Percentiles rank a stretch among this genome's conserved stretches.
Conservation (phyloP, 805 yeast species). For the Candida wancherniae region DNA sequence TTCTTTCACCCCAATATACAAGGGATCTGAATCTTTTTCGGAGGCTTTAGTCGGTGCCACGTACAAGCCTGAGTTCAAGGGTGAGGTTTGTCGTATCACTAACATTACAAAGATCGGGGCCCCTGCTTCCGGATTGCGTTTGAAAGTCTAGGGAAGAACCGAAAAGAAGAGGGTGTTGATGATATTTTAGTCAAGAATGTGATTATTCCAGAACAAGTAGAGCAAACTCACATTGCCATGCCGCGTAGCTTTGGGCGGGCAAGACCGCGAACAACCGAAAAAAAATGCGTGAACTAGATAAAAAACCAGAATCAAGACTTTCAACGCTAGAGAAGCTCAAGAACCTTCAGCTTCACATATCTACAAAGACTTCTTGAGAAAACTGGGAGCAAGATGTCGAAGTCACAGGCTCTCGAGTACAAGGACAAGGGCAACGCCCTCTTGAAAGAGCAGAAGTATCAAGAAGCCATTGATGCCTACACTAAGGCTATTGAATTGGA, state of each 20-base stretch:
- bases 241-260: too few relatives aligned
- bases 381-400: conserved; percentile 10
- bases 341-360: background rate
- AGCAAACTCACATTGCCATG: too few relatives aligned
- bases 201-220: background rate
- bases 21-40: conserved; percentile 58
- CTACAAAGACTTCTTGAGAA: background rate
- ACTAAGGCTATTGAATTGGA: conserved; percentile 70
- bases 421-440: conserved; percentile 73
- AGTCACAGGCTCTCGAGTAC: conserved; percentile 40
- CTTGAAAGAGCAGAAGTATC: conserved; percentile 60
- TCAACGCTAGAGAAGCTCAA: background rate
- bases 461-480: conserved; percentile 65
- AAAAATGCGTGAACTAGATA: too few relatives aligned
- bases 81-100: conserved; percentile 73
- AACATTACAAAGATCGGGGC: conserved; percentile 79
- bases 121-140: conserved; percentile 84
- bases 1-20: conserved; percentile 83
- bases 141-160: conserved; percentile 21
- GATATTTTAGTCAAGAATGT: conserved; percentile 1
- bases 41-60: conserved; percentile 90
- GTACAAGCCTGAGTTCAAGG: conserved; percentile 74
- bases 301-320: background rate
- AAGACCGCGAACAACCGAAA: too few relatives aligned
- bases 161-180: background rate